Base-by-base conservation (phyloP, 805 yeast genomes). In the Metschnikowia lunata region DNA sequence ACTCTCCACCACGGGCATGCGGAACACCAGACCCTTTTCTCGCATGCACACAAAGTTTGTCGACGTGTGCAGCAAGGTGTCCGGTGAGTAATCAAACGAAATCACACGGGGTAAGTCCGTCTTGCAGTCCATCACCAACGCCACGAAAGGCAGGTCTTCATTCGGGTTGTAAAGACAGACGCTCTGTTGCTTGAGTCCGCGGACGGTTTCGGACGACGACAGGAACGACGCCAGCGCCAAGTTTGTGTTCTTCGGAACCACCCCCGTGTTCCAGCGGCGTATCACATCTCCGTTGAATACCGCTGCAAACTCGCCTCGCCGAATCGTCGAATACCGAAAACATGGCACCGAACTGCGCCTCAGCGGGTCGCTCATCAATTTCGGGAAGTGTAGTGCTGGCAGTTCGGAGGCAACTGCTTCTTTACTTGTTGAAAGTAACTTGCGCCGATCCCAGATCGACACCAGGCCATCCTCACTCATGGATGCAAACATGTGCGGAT, bases 1-100 rank as follows among this genome's bases (percentile, higher is more conserved):
- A 39, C 85, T 76, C 58, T 86, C 91, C 1, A 71, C 64, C 0
- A 83, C 85, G 0, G 83, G 77, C 90, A 86, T 86, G 46, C 84
- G 72, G 62, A 85, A 89, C 0, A 89, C 82, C 42, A 87, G 83
- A 4, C 97, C 97, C 1, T 95, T 85, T 56, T 88, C 95, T 51
- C 97, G 72, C 85, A 90, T 84, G 62, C 97, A 89, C 27, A 90
- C 80, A 45, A 87, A 72, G 53, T 83, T 80, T 8, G 85, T 75
- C 1, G 79, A 76, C 18, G 81, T 74, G n/a, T 60, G 64, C 2
- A 79, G 67, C 6, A 57, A 43, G 3, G 64, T 47, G 45, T 77
- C 80, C 0, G 83, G 80, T n/a, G 82, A 78, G 59, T 88, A 89
- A 61, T 89, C 97, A 64, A 84, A 89, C 0, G 96, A 83, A 1